Evolutionary conservation across 2,329 filamentous ascomycete genomes (phyloP).

Genomic region (Aureobasidium sp.): DNA sequence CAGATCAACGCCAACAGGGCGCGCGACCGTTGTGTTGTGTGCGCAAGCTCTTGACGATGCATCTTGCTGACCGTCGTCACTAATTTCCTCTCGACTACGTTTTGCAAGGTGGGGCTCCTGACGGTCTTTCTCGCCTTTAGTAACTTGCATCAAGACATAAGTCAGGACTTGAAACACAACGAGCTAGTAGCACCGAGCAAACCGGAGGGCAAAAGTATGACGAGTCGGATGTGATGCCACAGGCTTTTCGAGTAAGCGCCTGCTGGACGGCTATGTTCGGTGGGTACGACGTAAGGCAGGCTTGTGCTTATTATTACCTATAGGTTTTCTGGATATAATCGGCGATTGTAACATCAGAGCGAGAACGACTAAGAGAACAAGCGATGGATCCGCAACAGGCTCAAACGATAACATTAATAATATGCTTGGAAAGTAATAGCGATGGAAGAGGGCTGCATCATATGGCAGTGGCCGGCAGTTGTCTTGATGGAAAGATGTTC

Average conservation of each 20-base stretch:
- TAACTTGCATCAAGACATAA: neutral
- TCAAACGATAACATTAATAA: neutral
- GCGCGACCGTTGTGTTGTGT: neutral
- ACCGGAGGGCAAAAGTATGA: neutral
- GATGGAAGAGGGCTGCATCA: neutral
- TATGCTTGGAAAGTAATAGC: neutral
- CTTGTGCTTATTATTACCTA: neutral
- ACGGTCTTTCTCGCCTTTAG: neutral
- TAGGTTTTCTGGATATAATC: neutral
- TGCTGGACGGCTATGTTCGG: slow-evolving; percentile 1
- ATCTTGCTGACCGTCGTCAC: slow-evolving; percentile 4
- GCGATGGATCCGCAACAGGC: neutral
- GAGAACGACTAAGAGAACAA: neutral
- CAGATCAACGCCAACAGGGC: neutral
- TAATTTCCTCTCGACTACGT: neutral
- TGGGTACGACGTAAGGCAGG: slow-evolving; percentile 4
- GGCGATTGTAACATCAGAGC: neutral
- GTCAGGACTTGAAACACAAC: slow-evolving; percentile 1
- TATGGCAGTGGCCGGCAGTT: neutral
- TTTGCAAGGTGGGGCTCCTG: neutral
- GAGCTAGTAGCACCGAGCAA: neutral
- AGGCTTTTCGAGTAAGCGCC: neutral
- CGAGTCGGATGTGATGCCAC: slow-evolving; percentile 10
- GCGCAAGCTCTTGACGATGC: neutral
- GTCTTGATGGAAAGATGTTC: neutral